Conservation (phyloP, 805 yeast species). For the Wickerhamiella kurtzmanii region DNA sequence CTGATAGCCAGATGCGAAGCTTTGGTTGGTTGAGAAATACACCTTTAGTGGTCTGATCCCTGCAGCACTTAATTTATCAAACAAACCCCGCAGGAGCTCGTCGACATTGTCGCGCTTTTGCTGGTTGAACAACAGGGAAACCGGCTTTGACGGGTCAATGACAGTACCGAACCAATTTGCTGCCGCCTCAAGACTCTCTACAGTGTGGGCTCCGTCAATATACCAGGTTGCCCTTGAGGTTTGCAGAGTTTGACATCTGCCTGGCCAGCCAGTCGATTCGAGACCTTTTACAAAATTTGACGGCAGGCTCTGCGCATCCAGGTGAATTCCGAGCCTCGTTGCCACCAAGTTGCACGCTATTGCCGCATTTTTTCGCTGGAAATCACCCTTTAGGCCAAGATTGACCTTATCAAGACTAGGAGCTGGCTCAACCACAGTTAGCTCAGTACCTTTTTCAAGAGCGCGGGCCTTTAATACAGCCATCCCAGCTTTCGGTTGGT, state of each 20-base stretch:
- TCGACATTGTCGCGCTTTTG: conserved; percentile 78
- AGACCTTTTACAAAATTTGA: conserved; percentile 14
- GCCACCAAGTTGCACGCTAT: conserved; percentile 63
- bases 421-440: conserved; percentile 40
- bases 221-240: conserved; percentile 51
- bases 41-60: conserved; percentile 23
- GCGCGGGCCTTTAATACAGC: conserved; percentile 49
- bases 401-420: conserved; percentile 24
- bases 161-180: conserved; percentile 55
- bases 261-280: conserved; percentile 57
- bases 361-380: conserved; percentile 78
- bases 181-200: conserved; percentile 75
- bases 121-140: conserved; percentile 74
- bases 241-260: conserved; percentile 68
- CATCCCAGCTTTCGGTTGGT: conserved; percentile 40
- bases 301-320: conserved; percentile 15
- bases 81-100: conserved; percentile 35
- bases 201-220: conserved; percentile 92
- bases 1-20: conserved; percentile 74
- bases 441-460: conserved; percentile 37
- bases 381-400: conserved; percentile 44
- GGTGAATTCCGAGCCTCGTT: conserved; percentile 29
- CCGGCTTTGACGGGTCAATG: conserved; percentile 18
- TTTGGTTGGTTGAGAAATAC: conserved; percentile 83
- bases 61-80: conserved; percentile 19